Conservation (phyloP, 192 early-diverging fungal genomes). For the Dimargaris cristalligena region DNA sequence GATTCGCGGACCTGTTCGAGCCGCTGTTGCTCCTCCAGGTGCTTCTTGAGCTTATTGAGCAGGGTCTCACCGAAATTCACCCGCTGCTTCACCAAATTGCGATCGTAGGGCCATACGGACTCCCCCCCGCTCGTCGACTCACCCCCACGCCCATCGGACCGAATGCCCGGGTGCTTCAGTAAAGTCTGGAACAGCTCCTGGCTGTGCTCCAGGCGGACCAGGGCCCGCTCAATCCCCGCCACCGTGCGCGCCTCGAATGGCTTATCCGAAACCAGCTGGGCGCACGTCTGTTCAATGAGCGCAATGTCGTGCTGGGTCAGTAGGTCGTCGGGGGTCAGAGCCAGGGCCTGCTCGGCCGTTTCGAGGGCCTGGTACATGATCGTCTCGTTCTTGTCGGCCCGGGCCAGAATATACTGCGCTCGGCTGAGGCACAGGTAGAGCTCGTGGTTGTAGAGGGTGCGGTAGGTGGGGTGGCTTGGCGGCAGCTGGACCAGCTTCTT, state of each 20-base stretch:
- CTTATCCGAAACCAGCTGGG: conserved; percentile 59
- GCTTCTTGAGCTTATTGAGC: conserved; percentile 30
- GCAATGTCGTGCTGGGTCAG: conserved; percentile 52
- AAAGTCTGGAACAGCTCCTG: conserved; percentile 17
- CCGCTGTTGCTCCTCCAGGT: conserved; percentile 36
- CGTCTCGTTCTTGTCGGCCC: conserved; percentile 39
- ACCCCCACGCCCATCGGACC: conserved; percentile 17
- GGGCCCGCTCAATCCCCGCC: conserved; percentile 33
- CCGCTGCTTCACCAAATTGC: conserved; percentile 42
- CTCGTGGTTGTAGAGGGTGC: conserved; percentile 16
- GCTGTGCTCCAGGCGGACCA: conserved; percentile 35
- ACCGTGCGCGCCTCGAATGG: conserved; percentile 42
- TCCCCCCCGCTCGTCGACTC: conserved; percentile 22
- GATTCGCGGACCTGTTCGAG: conserved; percentile 37
- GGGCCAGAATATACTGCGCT: conserved; percentile 36
- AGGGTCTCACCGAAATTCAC: conserved; percentile 42
- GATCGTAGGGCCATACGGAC: conserved; percentile 28
- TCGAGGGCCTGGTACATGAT: conserved; percentile 38
- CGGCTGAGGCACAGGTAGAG: conserved; percentile 21
- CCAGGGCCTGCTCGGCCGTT: conserved; percentile 29
- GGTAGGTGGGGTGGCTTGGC: conserved; percentile 4
- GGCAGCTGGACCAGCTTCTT: conserved; percentile 21
- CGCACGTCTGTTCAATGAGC: conserved; percentile 66
- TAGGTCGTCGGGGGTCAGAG: conserved; percentile 34
- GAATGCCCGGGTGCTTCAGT: conserved; percentile 12